Percentiles rank a stretch among this genome's conserved stretches.
Conservation (phyloP, 768 basidiomycete genomes). For the Panellus pusillus region DNA sequence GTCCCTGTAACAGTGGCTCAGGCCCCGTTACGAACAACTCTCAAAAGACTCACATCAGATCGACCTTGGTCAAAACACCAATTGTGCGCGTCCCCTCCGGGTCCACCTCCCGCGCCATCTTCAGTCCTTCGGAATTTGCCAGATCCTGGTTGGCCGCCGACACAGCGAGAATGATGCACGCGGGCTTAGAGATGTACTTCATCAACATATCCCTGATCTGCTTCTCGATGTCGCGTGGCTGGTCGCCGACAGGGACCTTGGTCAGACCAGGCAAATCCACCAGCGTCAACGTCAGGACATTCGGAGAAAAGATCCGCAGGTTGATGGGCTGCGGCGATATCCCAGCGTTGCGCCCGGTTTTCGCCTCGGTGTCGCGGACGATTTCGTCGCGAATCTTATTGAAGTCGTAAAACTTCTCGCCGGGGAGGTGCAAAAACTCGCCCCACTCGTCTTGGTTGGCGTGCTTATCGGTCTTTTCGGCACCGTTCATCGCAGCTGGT, state of each 20-base stretch:
- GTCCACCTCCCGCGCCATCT: constrained; percentile 95
- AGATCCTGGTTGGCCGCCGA: constrained; percentile 95
- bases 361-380: constrained; percentile 93
- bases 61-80: constrained; percentile 97
- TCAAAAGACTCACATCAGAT: constrained; percentile 77
- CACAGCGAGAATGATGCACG: constrained; percentile 95
- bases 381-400: constrained; percentile 96
- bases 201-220: constrained; percentile 96
- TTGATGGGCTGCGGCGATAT: constrained; percentile 98
- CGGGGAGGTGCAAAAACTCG: constrained; percentile 95
- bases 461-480: constrained; percentile 60
- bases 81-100: constrained; percentile 96
- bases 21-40: background rate
- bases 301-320: constrained; percentile 94
- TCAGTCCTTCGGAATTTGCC: constrained; percentile 97
- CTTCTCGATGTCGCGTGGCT: constrained; percentile 95
- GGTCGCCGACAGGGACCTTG: constrained; percentile 93
- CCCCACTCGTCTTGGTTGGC: constrained; percentile 98
- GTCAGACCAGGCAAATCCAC: constrained; percentile 97
- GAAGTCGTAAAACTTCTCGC: constrained; percentile 98
- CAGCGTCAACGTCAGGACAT: constrained; percentile 94
- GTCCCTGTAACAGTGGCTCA: constrained; percentile 61
- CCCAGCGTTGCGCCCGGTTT: constrained; percentile 98
- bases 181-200: constrained; percentile 93
- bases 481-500: constrained; percentile 44